phyloP scores from a whole-genome alignment of 2,329 filamentous ascomycete genomes.

The Aspergillus calidoustus region DNA sequence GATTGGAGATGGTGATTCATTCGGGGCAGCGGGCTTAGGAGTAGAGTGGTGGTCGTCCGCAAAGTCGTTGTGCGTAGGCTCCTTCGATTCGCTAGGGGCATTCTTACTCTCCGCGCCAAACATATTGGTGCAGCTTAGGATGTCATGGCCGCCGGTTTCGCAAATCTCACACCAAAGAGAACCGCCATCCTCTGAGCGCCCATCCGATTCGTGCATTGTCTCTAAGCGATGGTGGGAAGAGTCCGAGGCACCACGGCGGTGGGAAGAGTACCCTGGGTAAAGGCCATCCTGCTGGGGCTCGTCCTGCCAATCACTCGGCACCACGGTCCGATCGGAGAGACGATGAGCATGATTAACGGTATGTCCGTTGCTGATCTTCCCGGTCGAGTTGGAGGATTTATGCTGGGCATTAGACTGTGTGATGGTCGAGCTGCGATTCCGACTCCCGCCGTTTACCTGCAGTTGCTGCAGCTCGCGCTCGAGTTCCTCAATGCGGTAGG shows the following conservation, averaged over 20 bases:
- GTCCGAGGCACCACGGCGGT: slow-evolving; percentile 33
- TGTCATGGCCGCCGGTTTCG: slow-evolving; percentile 88
- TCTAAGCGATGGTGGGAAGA: slow-evolving; percentile 39
- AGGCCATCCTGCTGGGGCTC: slow-evolving; percentile 30
- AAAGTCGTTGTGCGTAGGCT: slow-evolving; percentile 22
- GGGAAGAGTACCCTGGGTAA: slow-evolving; percentile 31
- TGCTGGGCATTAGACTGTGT: slow-evolving; percentile 40
- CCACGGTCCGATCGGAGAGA: slow-evolving; percentile 49
- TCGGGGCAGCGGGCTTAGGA: slow-evolving; percentile 22
- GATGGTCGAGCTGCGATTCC: slow-evolving; percentile 42
- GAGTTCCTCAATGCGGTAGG: slow-evolving; percentile 77
- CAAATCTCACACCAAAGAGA: slow-evolving; percentile 94
- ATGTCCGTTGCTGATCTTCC: slow-evolving; percentile 33
- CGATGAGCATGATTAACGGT: slow-evolving; percentile 42
- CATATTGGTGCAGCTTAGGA: slow-evolving; percentile 92
- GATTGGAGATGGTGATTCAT: slow-evolving; percentile 20
- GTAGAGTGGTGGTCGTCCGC: slow-evolving; percentile 23
- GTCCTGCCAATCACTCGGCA: slow-evolving; percentile 48
- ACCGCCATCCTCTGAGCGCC: slow-evolving; percentile 72
- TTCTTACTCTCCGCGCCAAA: slow-evolving; percentile 56
- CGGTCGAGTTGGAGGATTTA: slow-evolving; percentile 34
- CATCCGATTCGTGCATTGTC: slow-evolving; percentile 48
- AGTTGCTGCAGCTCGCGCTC: slow-evolving; percentile 72
- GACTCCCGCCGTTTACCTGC: slow-evolving; percentile 35
- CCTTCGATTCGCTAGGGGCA: slow-evolving; percentile 19